Base-by-base conservation (phyloP, 2,329 filamentous ascomycete genomes). In the Trichoderma brevicompactum region DNA sequence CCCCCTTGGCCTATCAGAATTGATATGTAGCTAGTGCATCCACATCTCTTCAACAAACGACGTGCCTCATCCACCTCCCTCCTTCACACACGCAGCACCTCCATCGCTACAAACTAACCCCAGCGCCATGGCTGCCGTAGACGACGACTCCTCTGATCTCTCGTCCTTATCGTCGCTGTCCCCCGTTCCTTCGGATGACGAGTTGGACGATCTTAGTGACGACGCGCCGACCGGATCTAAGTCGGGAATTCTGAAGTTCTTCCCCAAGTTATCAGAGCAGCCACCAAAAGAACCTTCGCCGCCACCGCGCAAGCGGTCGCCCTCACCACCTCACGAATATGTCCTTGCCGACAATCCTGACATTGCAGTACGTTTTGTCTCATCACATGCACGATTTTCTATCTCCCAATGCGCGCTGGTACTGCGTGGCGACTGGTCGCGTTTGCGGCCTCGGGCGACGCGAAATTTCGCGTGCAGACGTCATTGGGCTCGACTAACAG, bases 251-350 rank as follows among this genome's bases (percentile, higher is more conserved):
- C 79, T 89, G 66, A 89, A 88, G 79, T 90, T 89, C 83, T 89
- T 89, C 78, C 81, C 85, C 70, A 88, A 87, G 74, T 73, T 83
- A 64, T 80, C 82, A 72, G 79, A 82, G 71, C 72, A 77, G 68
- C 74, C 83, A 67, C 79, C 83, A 72, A 85, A 84, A 78, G 83
- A 87, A 72, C 79, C 82, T 62, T 86, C 88, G 71, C 88, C 89
- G 68, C 88, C 88, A 65, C 83, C 88, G 73, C 87, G 87, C 74
- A 96, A 95, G 82, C 85, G 94, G 76, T 89, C 90, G 65, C 89
- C 92, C 19, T 97, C 94, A 70, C 94, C 94, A 71, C 89, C 92
- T 8, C 94, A 97, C 77, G 92, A 97, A 83, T 92, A 90, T 78
- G 89, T 92, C 34, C 82, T 97, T 65, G 92, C 92, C 68, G 94